Evolutionary conservation across 108 stramenopile genomes (phyloP).

Genomic region (Skeletonema potamos): DNA sequence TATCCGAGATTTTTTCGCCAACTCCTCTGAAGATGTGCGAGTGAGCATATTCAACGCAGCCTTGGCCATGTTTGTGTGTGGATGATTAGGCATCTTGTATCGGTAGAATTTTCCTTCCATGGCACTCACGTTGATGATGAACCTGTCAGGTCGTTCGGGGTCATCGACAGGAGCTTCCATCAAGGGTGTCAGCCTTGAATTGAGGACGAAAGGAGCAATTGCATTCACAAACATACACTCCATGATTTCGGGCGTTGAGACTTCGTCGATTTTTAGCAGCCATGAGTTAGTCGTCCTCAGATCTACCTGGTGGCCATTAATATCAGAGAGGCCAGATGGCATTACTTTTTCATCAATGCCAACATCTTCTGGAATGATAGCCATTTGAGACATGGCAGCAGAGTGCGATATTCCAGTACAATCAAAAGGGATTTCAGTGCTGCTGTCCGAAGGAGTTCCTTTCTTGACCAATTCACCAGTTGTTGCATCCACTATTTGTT

Average conservation of each 20-base stretch:
- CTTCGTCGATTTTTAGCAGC: slow-evolving; percentile 88
- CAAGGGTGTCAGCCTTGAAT: slow-evolving; percentile 82
- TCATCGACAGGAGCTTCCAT: slow-evolving; percentile 53
- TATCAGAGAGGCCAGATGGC: slow-evolving; percentile 77
- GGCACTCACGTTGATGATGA: slow-evolving; percentile 89
- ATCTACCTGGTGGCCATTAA: slow-evolving; percentile 92
- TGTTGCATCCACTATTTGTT: slow-evolving; percentile 6
- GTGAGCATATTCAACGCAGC: slow-evolving; percentile 94
- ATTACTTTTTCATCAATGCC: slow-evolving; percentile 66
- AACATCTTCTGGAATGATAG: slow-evolving; percentile 85
- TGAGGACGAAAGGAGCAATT: slow-evolving; percentile 89
- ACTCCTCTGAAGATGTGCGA: slow-evolving; percentile 81
- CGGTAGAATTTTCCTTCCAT: slow-evolving; percentile 96
- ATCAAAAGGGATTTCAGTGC: slow-evolving; percentile 60
- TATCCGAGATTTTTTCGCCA: slow-evolving; percentile 70
- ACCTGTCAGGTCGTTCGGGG: slow-evolving; percentile 58
- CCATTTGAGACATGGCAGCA: slow-evolving; percentile 82
- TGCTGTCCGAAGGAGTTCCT: not conserved
- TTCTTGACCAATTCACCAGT: not conserved
- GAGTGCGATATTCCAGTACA: slow-evolving; percentile 77
- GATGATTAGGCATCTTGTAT: slow-evolving; percentile 90
- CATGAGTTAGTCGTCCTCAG: slow-evolving; percentile 81
- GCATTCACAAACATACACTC: slow-evolving; percentile 92
- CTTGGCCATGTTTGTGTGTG: slow-evolving; percentile 95
- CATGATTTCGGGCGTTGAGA: slow-evolving; percentile 87